Percentiles rank a stretch among this genome's conserved stretches.
phyloP scores from a whole-genome alignment of 495 filamentous ascomycete genomes.

The Podospora australis region DNA sequence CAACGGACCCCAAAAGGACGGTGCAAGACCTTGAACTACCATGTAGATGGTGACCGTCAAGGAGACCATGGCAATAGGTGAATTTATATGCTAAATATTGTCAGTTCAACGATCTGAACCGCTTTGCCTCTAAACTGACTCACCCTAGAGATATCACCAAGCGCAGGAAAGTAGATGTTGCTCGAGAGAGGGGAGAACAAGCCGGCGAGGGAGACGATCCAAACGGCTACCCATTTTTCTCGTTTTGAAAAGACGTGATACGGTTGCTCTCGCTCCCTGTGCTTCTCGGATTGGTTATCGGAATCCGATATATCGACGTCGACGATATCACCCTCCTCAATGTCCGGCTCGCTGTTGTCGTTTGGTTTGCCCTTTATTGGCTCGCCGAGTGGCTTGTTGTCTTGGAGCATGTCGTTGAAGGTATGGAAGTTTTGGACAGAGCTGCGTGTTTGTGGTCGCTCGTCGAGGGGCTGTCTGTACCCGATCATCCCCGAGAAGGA shows the following conservation, averaged over 20 bases:
- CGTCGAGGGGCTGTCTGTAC: no score
- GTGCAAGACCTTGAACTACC: slow-evolving; percentile 25
- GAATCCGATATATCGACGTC: background rate
- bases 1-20: slow-evolving; percentile 22
- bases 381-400: no score
- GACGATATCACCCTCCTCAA: background rate
- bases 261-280: background rate
- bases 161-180: slow-evolving; percentile 33
- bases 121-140: background rate
- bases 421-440: no score
- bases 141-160: slow-evolving; percentile 19
- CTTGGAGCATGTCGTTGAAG: no score
- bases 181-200: slow-evolving; percentile 33
- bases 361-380: background rate
- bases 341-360: background rate
- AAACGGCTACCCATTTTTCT: slow-evolving; percentile 31
- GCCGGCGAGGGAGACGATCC: slow-evolving; percentile 33
- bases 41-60: slow-evolving; percentile 28
- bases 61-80: slow-evolving; percentile 13
- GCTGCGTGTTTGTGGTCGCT: no score
- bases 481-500: no score
- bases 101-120: background rate
- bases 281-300: background rate
- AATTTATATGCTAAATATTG: slow-evolving; percentile 5
- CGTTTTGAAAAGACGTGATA: slow-evolving; percentile 27